Evolutionary conservation across 805 yeast species (phyloP), one percentile per base, ranked within the genome.

Genomic region (Komagataella pseudopastoris): DNA sequence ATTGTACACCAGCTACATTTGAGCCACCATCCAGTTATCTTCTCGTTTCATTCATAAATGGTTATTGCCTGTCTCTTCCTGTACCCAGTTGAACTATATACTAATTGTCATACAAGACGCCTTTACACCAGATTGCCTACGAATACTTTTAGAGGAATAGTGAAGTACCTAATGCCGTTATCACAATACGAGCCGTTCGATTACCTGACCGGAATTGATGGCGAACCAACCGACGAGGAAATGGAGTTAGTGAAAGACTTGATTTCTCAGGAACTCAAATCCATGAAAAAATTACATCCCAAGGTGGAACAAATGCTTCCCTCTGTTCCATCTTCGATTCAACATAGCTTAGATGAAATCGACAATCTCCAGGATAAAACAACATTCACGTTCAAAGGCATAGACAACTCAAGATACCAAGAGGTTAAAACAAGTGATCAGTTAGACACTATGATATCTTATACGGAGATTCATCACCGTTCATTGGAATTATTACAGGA

Each of bases 401-500:
- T 30, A 30, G 14, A 14, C 39, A 14, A 30, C 6, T 30, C 39
- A 30, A 30, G 6, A 30, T 30, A 30, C 39, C 39, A 30, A 14
- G n/a, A 30, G 14, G 39, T 14, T 30, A 10, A 8, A 30, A 30
- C 39, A 10, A 10, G 14, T 10, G 39, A 30, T 3, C 39, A 30
- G 39, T 30, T 30, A 10, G 39, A 30, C 5, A 63, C 72, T 7
- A 63, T 74, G 4, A 53, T 75, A 23, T 68, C 71, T 30, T 74
- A 74, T 57, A 58, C 75, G 3, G 55, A 60, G 20, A 63, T 72
- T 46, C 70, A 75, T 49, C 63, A 67, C 24, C 57, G 77, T 17
- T 68, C 71, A n/a, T 59, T 80, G 20, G 58, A 63, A 44, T 55
- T 75, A 17, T 52, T 67, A 30, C 62, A 69, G 5, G 66, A 67